phyloP scores from a whole-genome alignment of 768 basidiomycete species.

The Strobilomyces dryophilus region DNA sequence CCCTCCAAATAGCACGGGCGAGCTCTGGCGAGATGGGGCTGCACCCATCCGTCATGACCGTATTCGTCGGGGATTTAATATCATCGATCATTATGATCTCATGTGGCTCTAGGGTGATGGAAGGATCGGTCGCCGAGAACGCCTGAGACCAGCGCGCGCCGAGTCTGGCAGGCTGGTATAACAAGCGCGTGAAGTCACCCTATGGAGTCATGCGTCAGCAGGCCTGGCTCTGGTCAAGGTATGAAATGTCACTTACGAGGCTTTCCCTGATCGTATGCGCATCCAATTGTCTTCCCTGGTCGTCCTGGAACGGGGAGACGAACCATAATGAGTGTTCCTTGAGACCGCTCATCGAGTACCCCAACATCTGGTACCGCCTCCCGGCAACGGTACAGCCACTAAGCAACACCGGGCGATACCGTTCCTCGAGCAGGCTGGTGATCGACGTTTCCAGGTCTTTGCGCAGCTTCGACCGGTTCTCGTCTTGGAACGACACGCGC shows the following conservation, averaged over 20 bases:
- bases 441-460: constrained; percentile 32
- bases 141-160: constrained; percentile 54
- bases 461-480: constrained; percentile 36
- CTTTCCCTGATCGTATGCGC: constrained; percentile 29
- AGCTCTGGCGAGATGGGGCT: constrained; percentile 42
- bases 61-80: constrained; percentile 22
- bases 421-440: constrained; percentile 26
- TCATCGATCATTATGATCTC: constrained; percentile 35
- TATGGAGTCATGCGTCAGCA: constrained; percentile 13
- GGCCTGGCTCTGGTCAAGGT: background rate
- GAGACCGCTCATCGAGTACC: constrained; percentile 52
- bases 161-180: constrained; percentile 41
- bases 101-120: constrained; percentile 32
- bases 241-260: constrained; percentile 26
- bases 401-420: constrained; percentile 34
- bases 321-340: constrained; percentile 48
- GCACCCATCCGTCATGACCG: constrained; percentile 49
- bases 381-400: constrained; percentile 39
- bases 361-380: constrained; percentile 42
- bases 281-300: constrained; percentile 19
- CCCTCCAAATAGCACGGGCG: constrained; percentile 33
- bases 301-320: constrained; percentile 38
- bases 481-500: constrained; percentile 47
- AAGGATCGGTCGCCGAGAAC: constrained; percentile 49
- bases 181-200: constrained; percentile 39